Conservation (phyloP, 78 protist genomes). For the Tieghemostelium lacteum region DNA sequence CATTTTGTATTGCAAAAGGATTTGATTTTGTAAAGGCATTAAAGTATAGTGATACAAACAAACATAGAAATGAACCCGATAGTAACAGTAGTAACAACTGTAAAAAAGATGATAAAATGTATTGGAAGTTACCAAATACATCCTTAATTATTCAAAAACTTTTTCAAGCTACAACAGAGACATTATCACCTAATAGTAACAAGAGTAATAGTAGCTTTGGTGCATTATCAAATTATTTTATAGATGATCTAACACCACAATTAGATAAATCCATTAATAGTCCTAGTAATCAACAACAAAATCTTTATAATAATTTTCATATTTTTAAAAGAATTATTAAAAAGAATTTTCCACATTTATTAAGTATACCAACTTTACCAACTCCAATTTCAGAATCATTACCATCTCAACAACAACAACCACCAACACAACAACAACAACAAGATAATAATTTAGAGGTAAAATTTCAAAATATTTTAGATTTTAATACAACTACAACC, state of each 20-base stretch:
- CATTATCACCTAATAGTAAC: conserved; percentile 1
- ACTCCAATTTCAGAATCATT: background rate
- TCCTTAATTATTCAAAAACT: conserved; percentile 38
- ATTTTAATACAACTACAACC: background rate
- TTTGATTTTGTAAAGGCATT: conserved; percentile 47
- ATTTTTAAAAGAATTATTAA: background rate
- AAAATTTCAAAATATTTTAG: background rate
- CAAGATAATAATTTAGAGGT: background rate
- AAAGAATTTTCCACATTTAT: background rate
- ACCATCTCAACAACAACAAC: background rate
- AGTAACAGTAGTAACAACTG: background rate
- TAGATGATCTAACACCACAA: conserved; percentile 20
- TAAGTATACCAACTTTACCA: background rate
- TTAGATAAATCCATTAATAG: background rate
- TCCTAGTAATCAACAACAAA: background rate
- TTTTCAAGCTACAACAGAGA: background rate
- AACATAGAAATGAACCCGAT: background rate
- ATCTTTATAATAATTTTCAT: background rate
- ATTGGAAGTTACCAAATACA: conserved; percentile 47
- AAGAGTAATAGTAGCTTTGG: conserved; percentile 10
- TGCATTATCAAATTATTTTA: conserved; percentile 26
- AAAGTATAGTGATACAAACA: conserved; percentile 10
- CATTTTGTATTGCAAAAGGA: conserved; percentile 57
- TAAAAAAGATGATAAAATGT: background rate
- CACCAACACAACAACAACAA: background rate